phyloP scores from a whole-genome alignment of 495 filamentous ascomycete species.

The Tuber magnatum region DNA sequence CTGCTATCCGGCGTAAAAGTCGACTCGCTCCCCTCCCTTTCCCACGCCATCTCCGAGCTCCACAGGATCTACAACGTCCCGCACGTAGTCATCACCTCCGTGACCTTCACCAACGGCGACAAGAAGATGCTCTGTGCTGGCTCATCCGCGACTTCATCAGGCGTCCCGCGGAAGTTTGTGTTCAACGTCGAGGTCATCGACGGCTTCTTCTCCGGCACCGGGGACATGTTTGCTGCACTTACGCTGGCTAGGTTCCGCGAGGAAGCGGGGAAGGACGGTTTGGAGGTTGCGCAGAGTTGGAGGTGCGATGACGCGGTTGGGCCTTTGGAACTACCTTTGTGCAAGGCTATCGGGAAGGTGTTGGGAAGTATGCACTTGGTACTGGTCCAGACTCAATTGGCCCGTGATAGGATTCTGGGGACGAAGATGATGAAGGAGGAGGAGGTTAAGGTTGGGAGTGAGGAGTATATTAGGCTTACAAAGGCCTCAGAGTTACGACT shows the following conservation, averaged over 20 bases:
- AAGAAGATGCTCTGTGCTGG: slow-evolving; percentile 37
- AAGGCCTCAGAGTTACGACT: slow-evolving; percentile 37
- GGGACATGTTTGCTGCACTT: slow-evolving; percentile 95
- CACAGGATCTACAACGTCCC: slow-evolving; percentile 72
- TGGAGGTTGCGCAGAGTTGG: slow-evolving; percentile 56
- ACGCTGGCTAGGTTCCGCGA: slow-evolving; percentile 84
- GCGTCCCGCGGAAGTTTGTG: slow-evolving; percentile 61
- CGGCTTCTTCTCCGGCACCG: slow-evolving; percentile 89
- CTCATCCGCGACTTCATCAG: slow-evolving; percentile 31
- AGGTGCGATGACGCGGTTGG: slow-evolving; percentile 59
- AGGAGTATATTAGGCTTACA: slow-evolving; percentile 40
- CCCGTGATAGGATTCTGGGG: slow-evolving; percentile 54
- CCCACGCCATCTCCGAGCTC: slow-evolving; percentile 63
- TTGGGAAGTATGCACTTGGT: slow-evolving; percentile 89
- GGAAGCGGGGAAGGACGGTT: slow-evolving; percentile 46
- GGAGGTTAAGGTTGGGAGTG: slow-evolving; percentile 40
- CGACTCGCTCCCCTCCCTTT: slow-evolving; percentile 62
- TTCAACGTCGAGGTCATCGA: slow-evolving; percentile 79
- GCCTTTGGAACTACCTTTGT: slow-evolving; percentile 67
- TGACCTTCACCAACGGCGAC: slow-evolving; percentile 44
- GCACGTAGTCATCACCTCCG: slow-evolving; percentile 87
- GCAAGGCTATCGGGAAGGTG: slow-evolving; percentile 74
- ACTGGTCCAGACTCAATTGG: slow-evolving; percentile 64
- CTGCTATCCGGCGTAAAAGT: slow-evolving; percentile 76
- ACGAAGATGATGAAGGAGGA: slow-evolving; percentile 32